Evolutionary conservation across 176 grass and related monocot genomes (phyloP), one percentile per base, ranked within the genome.

Genomic region (Pharus latifolius): DNA sequence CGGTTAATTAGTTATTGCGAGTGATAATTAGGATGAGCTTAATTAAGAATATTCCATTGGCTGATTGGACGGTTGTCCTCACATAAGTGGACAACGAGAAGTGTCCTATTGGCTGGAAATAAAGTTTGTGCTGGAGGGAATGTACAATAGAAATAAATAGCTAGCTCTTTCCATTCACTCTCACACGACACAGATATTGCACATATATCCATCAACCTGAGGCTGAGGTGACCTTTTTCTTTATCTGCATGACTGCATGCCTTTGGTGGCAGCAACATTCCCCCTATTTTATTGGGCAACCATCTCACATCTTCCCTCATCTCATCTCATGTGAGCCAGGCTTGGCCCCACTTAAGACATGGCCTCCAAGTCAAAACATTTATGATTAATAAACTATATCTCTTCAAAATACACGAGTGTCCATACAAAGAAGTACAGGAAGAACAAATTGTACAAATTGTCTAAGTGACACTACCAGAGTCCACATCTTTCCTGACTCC

Each of bases 131-230:
- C 23, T 35, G 7, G 35, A 34, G 49, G 41, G 49, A 81, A 57
- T 57, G 41, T n/a, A n/a, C n/a, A n/a, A n/a, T n/a, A n/a, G n/a
- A n/a, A n/a, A n/a, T n/a, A n/a, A n/a, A n/a, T n/a, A n/a, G 41
- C 28, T 73, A 57, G 60, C 50, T 48, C 30, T 10, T 28, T 12
- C 16, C 27, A 13, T 42, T n/a, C 30, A 3, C 22, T 44, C 29
- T 35, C 22, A 67, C 30, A 11, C 32, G n/a, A 24, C 55, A 70
- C 29, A 59, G 43, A 45, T 27, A 49, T 70, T 77, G 69, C 81
- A 57, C 73, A 63, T n/a, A n/a, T n/a, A n/a, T 78, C 73, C 42
- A 57, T 83, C 81, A 56, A 30, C 57, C 49, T 49, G 57, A 55
- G 56, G 28, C 49, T 49, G 57, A 55, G 56, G 28, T 22, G 64